Evolutionary conservation across 768 basidiomycete species (phyloP), one percentile per base, ranked within the genome.

Genomic region (Sutorius australiensis): DNA sequence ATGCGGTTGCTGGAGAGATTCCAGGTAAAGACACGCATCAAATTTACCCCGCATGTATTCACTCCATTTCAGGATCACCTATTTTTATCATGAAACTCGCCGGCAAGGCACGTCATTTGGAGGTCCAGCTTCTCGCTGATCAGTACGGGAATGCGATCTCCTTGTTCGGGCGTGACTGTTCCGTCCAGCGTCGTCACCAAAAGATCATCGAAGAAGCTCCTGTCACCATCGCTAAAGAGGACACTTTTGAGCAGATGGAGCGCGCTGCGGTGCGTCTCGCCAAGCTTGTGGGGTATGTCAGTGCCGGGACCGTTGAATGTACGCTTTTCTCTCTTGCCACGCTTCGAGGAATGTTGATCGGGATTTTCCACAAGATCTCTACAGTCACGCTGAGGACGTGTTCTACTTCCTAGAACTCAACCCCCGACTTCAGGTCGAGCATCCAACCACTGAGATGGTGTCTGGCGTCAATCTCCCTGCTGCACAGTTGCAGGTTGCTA

Each of bases 1-100:
- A 89, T 58, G 97, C 97, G 6, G 97, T 98, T 10, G 81, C 84
- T 36, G 90, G 94, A 63, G 97, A 99, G 74, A 94, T 99, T 61
- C 97, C 97, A 64, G 95, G 95, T 95, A 63, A 46, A 75, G 67
- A 21, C 45, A 50, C 39, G 16, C 27, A 50, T 21, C 49, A 43
- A 31, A 34, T 46, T 43, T 12, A 24, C 14, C n/a, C 32, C 17
- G 30, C 49, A 31, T 48, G 42, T 56, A n/a, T 50, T 63, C 39
- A 59, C 51, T n/a, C 3, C 14, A 19, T 38, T 34, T 16, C 58
- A 84, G 97, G 97, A 39, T 98, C 97, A 1, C 97, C 97, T 46
- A 94, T 99, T 61, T 99, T 99, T 74, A 90, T 99, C 75, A 99
- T 99, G 97, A 98, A 98, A 77, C 87, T 99, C 52, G 97, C 97